These are phyloP conservation scores for Fusarium pseudograminearum DNA, from an alignment of 2,329 filamentous ascomycete species.

Conservation along the genomic window DNA sequence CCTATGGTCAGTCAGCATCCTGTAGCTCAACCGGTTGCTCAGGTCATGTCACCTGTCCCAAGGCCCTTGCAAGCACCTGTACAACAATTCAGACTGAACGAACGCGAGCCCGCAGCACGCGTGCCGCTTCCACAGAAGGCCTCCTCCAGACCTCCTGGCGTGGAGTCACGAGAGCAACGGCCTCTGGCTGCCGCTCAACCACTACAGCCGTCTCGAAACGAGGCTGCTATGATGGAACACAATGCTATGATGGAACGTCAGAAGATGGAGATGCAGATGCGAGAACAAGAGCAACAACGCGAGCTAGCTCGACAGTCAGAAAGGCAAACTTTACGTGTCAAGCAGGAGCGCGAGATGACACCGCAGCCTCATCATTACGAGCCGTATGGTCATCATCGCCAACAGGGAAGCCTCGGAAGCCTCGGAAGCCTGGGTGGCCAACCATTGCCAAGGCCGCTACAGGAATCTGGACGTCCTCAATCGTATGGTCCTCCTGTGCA, in stretches of 20 bases:
- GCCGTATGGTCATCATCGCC: constrained; percentile 57
- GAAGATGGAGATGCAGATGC: constrained; percentile 50
- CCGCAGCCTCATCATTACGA: constrained; percentile 59
- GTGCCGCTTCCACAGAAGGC: constrained; percentile 58
- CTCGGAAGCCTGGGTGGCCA: constrained; percentile 55
- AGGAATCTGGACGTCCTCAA: constrained; percentile 59
- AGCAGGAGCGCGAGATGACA: constrained; percentile 64
- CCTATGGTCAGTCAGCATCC: constrained; percentile 54
- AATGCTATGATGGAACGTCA: constrained; percentile 50
- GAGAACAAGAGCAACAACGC: constrained; percentile 48
- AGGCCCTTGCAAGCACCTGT: constrained; percentile 59
- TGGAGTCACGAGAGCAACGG: constrained; percentile 53
- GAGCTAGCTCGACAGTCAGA: constrained; percentile 49
- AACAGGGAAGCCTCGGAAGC: constrained; percentile 56
- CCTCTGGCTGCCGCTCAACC: constrained; percentile 53
- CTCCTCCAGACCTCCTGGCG: constrained; percentile 46
- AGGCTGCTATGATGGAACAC: constrained; percentile 51
- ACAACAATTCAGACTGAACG: constrained; percentile 57
- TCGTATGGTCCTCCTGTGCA: constrained; percentile 48
- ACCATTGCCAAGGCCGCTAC: constrained; percentile 55
- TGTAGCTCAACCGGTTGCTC: constrained; percentile 54
- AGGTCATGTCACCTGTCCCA: constrained; percentile 61
- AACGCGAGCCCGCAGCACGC: constrained; percentile 52
- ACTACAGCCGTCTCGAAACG: constrained; percentile 50
- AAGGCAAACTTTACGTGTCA: constrained; percentile 55